phyloP scores from a whole-genome alignment of 2,329 filamentous ascomycete genomes.

The Trichoderma oligosporum region DNA sequence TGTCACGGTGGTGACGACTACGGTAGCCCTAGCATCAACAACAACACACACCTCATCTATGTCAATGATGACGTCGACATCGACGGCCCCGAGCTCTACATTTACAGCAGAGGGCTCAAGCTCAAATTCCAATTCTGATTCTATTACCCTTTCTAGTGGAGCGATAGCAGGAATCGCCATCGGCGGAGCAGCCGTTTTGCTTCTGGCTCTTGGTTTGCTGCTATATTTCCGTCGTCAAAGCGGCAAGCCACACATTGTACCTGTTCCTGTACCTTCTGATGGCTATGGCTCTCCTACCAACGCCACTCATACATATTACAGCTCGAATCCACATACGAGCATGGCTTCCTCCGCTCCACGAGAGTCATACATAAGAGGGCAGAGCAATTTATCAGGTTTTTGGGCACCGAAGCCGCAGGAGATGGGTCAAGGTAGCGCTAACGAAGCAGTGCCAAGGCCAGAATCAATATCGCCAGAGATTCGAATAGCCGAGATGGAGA shows the following conservation, averaged over 20 bases:
- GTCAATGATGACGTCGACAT: background rate
- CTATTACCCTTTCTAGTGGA: conserved; percentile 15
- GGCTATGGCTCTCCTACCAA: conserved; percentile 13
- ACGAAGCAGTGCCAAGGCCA: background rate
- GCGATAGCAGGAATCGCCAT: conserved; percentile 29
- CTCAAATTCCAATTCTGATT: background rate
- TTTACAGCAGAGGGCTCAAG: background rate
- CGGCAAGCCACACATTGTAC: conserved; percentile 2
- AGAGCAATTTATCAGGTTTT: conserved; percentile 9
- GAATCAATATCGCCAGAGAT: conserved; percentile 3
- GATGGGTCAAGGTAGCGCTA: conserved; percentile 3
- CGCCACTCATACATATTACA: conserved; percentile 12
- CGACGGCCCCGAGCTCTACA: background rate
- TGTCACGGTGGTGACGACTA: conserved; percentile 14
- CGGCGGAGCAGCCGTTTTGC: conserved; percentile 24
- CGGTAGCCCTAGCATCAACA: background rate
- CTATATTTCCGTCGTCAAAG: conserved; percentile 22
- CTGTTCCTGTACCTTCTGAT: conserved; percentile 5
- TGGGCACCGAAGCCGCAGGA: conserved; percentile 19
- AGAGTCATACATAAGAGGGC: conserved; percentile 18
- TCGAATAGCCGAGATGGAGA: conserved; percentile 24
- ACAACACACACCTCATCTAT: background rate
- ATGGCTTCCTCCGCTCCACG: conserved; percentile 1
- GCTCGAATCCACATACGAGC: conserved; percentile 14
- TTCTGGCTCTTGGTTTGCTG: conserved; percentile 22